phyloP scores from a whole-genome alignment of 495 filamentous ascomycete species.

The Penicillium verhagenii region DNA sequence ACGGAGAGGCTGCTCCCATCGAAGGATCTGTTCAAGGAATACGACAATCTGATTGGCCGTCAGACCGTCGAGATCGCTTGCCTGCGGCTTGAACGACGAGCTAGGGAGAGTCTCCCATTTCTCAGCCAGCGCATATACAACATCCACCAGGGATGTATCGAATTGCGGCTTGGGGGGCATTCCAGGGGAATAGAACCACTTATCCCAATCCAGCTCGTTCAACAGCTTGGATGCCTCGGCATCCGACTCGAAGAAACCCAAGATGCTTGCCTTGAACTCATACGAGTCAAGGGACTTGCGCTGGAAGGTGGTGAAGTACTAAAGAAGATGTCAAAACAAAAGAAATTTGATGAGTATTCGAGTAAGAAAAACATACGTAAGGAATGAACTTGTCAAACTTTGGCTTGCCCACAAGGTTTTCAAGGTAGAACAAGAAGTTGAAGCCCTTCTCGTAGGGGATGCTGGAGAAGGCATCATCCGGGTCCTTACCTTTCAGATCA shows the following conservation, averaged over 20 bases:
- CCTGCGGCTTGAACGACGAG: constrained; percentile 60
- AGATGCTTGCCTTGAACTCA: constrained; percentile 84
- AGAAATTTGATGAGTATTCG: not conserved
- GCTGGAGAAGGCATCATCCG: constrained; percentile 90
- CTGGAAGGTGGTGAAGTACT: constrained; percentile 83
- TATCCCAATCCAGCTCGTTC: constrained; percentile 78
- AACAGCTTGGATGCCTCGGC: constrained; percentile 64
- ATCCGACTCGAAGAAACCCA: constrained; percentile 78
- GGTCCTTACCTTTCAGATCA: constrained; percentile 84
- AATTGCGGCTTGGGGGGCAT: constrained; percentile 87
- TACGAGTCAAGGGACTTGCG: constrained; percentile 83
- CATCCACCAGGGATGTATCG: constrained; percentile 82
- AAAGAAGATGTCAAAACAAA: constrained; percentile 1
- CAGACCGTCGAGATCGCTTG: constrained; percentile 67
- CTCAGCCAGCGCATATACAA: constrained; percentile 75
- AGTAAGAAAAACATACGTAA: constrained; percentile 48
- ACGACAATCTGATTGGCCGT: constrained; percentile 85
- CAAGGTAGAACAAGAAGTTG: constrained; percentile 78
- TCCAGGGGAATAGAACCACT: constrained; percentile 80
- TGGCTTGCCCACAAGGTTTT: constrained; percentile 77
- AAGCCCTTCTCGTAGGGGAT: constrained; percentile 78
- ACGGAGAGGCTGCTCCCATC: constrained; percentile 59
- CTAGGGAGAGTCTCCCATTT: constrained; percentile 65
- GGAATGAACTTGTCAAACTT: constrained; percentile 94
- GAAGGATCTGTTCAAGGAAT: constrained; percentile 76